Percentiles rank a stretch among this genome's conserved stretches.
These are phyloP conservation scores for Pseudogymnoascus sp. DNA, from an alignment of 2,329 filamentous ascomycete species.

Conservation along the genomic window DNA sequence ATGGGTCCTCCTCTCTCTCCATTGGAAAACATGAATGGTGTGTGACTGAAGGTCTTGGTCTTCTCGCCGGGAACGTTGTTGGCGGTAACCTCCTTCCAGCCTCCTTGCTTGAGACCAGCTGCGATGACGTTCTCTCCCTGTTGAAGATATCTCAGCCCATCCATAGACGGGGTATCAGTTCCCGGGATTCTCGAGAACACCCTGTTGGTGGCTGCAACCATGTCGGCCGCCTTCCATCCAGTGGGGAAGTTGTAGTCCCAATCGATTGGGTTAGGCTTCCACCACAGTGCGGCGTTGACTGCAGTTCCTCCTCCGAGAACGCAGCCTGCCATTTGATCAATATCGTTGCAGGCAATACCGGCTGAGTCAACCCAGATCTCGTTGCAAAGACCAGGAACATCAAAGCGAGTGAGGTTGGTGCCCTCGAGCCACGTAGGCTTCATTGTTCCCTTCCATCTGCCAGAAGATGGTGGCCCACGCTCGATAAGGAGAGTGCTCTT, in stretches of 20 bases:
- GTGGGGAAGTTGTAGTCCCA: conserved; percentile 62
- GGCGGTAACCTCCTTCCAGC: conserved; percentile 39
- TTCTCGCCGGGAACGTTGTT: conserved; percentile 49
- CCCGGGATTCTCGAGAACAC: conserved; percentile 64
- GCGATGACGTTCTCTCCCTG: conserved; percentile 57
- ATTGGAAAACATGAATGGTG: conserved; percentile 57
- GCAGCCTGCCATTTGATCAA: conserved; percentile 61
- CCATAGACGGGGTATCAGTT: conserved; percentile 55
- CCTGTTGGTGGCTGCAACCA: conserved; percentile 49
- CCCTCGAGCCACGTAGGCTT: neutral
- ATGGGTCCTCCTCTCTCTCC: conserved; percentile 62
- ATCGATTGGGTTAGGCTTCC: conserved; percentile 55
- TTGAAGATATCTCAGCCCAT: conserved; percentile 58
- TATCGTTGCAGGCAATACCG: conserved; percentile 29
- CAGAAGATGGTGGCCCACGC: conserved; percentile 7
- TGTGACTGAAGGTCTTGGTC: conserved; percentile 55
- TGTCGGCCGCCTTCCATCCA: conserved; percentile 61
- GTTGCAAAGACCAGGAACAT: conserved; percentile 11
- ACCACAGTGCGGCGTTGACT: conserved; percentile 61
- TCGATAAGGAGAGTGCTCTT: conserved; percentile 11
- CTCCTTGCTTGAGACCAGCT: conserved; percentile 40
- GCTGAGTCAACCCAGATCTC: conserved; percentile 6
- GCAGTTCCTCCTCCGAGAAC: conserved; percentile 50
- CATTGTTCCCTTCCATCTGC: conserved; percentile 6
- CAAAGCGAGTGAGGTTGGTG: conserved; percentile 9